phyloP scores from a whole-genome alignment of 345 rosid species.

The Gossypium bickii region DNA sequence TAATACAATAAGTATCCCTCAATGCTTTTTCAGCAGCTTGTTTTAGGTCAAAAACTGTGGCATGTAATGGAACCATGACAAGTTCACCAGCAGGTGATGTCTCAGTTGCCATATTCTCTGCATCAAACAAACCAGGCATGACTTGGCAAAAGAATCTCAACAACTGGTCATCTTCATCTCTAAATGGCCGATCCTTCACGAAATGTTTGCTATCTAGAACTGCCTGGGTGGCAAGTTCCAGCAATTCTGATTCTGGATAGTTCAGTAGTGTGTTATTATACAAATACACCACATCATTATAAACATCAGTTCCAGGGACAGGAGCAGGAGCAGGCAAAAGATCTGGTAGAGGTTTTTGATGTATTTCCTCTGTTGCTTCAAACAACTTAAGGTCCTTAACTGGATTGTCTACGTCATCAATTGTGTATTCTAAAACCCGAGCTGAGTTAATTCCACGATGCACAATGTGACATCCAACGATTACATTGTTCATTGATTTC shows the following conservation, averaged over 20 bases:
- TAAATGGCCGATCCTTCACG: constrained; percentile 65
- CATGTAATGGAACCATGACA: constrained; percentile 49
- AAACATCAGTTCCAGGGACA: constrained; percentile 45
- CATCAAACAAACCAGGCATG: constrained; percentile 32
- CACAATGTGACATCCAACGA: constrained; percentile 49
- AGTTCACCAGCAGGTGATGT: constrained; percentile 56
- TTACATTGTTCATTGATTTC: constrained; percentile 77
- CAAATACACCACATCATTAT: constrained; percentile 47
- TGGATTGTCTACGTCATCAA: constrained; percentile 41
- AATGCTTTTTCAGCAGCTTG: constrained; percentile 49
- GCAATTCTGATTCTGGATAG: constrained; percentile 48
- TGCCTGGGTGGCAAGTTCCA: constrained; percentile 46
- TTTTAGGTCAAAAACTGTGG: constrained; percentile 66
- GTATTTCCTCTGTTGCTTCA: constrained; percentile 19
- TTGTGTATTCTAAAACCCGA: constrained; percentile 67
- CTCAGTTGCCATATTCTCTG: constrained; percentile 21
- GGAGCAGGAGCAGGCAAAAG: constrained; percentile 9
- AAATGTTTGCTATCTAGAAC: constrained; percentile 72
- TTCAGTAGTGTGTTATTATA: constrained; percentile 51
- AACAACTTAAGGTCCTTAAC: background rate
- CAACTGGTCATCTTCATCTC: constrained; percentile 40
- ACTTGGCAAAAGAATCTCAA: constrained; percentile 54
- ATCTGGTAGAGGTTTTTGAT: constrained; percentile 18
- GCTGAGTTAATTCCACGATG: constrained; percentile 52
- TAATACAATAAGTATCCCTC: constrained; percentile 62